Evolutionary conservation across 208 protist species (phyloP), one percentile per base, ranked within the genome.

Genomic region (Herpetomonas tarakana): DNA sequence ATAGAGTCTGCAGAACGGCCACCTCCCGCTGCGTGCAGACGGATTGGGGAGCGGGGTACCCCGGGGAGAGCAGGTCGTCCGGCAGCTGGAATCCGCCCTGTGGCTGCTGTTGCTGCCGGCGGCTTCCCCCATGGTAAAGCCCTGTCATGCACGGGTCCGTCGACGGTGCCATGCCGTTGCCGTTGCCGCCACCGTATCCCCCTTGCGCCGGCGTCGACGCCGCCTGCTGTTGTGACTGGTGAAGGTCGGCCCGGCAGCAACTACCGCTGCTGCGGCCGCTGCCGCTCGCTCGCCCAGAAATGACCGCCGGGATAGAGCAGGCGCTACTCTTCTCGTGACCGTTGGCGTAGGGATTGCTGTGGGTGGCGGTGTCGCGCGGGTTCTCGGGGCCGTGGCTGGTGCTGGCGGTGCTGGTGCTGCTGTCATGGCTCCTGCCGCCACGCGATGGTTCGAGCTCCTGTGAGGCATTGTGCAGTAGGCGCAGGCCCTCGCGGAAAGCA

Each of bases 401-500:
- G 21, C 22, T 26, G 49, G 58, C 26, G 6, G n/a, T 26, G 11
- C 28, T 35, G 16, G 28, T 4, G 19, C 11, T 38, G 56, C 35
- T 16, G 31, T 14, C 38, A 2, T 21, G 31, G n/a, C 24, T 6
- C 21, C 29, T 2, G 26, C 44, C 26, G 22, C 52, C 24, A 11
- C 38, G 27, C 29, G 9, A 54, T 18, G 53, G 52, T 7, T 28
- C 41, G n/a, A 88, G 66, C 44, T 74, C 60, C 7, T 62, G 41
- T 19, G 81, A 86, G 26, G 72, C 81, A n/a, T 57, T 56, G 26
- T 65, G 58, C 25, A 94, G 54, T 0, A 78, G 66, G 11, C 67
- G 66, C 24, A 90, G 62, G 0, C 88, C 83, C 54, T 91, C 82
- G 12, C 67, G 49, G 53, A 94, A 90, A 39, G 88, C 83, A 7